These are phyloP conservation scores for Viola odorata DNA, from an alignment of 345 rosid species.

Conservation along the genomic window DNA sequence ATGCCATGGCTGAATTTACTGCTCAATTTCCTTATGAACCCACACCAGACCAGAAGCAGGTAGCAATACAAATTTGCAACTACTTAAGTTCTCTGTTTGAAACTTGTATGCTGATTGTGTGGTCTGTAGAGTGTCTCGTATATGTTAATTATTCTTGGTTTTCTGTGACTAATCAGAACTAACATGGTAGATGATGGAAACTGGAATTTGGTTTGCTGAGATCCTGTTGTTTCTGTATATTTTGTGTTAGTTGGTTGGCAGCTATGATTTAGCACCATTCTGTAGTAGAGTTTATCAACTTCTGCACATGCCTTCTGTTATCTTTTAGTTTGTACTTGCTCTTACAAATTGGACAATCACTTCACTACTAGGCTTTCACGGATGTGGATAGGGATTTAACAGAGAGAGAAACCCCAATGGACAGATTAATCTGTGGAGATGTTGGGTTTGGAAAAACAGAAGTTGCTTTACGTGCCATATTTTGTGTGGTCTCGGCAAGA, in stretches of 20 bases:
- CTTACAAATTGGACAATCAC: constrained; percentile 23
- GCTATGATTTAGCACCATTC: too few species aligned
- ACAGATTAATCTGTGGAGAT: constrained; percentile 89
- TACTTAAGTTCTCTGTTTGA: neutral
- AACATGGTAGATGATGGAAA: too few species aligned
- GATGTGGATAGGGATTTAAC: constrained; percentile 92
- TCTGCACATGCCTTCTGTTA: neutral
- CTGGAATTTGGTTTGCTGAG: neutral
- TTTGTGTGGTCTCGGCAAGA: constrained; percentile 77
- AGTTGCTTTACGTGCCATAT: constrained; percentile 90
- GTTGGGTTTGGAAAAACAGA: constrained; percentile 99
- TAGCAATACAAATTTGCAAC: constrained; percentile 10
- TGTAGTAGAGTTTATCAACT: neutral
- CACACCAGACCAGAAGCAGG: constrained; percentile 89
- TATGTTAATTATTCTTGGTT: neutral
- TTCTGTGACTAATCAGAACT: neutral
- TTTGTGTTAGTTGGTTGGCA: too few species aligned
- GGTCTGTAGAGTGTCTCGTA: neutral
- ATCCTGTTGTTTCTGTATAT: neutral
- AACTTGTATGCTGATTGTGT: neutral
- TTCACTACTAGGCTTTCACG: constrained; percentile 63
- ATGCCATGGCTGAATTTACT: constrained; percentile 58
- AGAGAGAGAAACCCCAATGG: constrained; percentile 94
- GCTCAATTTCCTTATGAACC: constrained; percentile 76
- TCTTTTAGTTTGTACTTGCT: neutral